A percentile compares a stretch with the other conserved stretches of the same genome.
Evolutionary conservation across 2,329 filamentous ascomycete species (phyloP).

Genomic region (Grosmannia clavigera): DNA sequence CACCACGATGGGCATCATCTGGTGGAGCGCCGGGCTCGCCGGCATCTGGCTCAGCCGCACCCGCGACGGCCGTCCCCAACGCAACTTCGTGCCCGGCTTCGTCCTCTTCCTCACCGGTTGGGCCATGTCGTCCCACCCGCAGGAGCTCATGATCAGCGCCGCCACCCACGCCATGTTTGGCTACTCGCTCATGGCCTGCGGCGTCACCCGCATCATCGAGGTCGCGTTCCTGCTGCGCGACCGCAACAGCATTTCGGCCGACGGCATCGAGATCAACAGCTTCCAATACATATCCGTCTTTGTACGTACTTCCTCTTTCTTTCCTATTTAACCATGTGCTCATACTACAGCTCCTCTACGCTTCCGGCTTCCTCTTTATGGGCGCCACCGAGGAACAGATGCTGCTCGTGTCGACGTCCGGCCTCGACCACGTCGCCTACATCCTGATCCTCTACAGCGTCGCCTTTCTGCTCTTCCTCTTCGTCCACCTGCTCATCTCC

Average conservation of each 20-base stretch:
- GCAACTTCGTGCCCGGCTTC: conserved; percentile 86
- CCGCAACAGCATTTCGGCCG: conserved; percentile 47
- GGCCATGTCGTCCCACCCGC: conserved; percentile 88
- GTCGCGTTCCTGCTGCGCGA: conserved; percentile 80
- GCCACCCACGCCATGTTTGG: conserved; percentile 86
- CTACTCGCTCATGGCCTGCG: conserved; percentile 88
- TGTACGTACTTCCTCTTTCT: conserved; percentile 29
- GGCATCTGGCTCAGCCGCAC: conserved; percentile 86
- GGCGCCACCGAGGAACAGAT: conserved; percentile 96
- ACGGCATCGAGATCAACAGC: conserved; percentile 55
- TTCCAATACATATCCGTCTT: conserved; percentile 43
- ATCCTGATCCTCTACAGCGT: conserved; percentile 84
- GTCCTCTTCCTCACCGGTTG: conserved; percentile 88
- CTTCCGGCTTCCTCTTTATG: conserved; percentile 94
- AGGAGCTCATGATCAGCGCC: conserved; percentile 69
- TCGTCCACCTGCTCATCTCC: conserved; percentile 73
- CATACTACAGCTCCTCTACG: conserved; percentile 61
- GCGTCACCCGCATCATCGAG: conserved; percentile 74
- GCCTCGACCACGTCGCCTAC: conserved; percentile 83
- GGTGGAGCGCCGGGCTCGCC: conserved; percentile 88
- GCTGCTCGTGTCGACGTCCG: conserved; percentile 57
- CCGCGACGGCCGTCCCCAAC: conserved; percentile 71
- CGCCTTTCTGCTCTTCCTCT: conserved; percentile 82
- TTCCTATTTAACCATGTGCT: conserved; percentile 6
- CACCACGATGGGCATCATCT: conserved; percentile 98